Percentiles rank a stretch among this genome's conserved stretches.
phyloP scores from a whole-genome alignment of 2,329 filamentous ascomycete genomes.

The Ceratocystis cubensis region DNA sequence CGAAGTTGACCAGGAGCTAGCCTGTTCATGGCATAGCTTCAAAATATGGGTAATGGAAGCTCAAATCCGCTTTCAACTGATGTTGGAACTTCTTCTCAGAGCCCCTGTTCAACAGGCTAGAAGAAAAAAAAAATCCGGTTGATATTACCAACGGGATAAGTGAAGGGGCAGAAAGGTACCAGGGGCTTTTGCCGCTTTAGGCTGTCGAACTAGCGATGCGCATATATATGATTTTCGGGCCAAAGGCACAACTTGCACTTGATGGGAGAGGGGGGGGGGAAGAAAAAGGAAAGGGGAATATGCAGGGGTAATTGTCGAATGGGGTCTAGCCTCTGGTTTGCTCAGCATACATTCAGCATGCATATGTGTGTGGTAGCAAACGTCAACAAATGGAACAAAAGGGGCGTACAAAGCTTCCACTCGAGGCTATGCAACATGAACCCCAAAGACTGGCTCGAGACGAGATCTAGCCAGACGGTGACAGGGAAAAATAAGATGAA shows the following conservation, averaged over 20 bases:
- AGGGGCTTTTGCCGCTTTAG: conserved; percentile 6
- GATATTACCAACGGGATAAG: neutral
- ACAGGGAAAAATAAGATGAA: neutral
- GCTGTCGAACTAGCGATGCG: conserved; percentile 6
- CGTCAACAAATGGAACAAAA: neutral
- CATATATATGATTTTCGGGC: conserved; percentile 2
- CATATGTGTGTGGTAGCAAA: neutral
- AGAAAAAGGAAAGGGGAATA: conserved; percentile 2
- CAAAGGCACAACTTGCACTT: neutral
- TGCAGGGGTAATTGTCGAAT: conserved; percentile 1
- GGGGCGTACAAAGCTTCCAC: neutral
- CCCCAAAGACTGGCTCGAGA: neutral
- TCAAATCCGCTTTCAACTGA: neutral
- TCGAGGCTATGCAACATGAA: conserved; percentile 5
- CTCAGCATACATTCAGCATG: neutral
- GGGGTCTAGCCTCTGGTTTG: neutral
- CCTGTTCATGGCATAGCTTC: neutral
- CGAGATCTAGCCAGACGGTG: neutral
- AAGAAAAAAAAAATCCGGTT: neutral
- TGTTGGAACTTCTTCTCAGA: conserved; percentile 6
- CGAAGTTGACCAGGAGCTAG: neutral
- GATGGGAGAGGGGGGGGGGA: neutral
- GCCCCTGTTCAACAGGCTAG: neutral
- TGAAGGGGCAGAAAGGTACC: conserved; percentile 1
- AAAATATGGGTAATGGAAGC: neutral